These are phyloP conservation scores for Globisporangium ultimum DNA, from an alignment of 352 stramenopile genomes.

Conservation along the genomic window DNA sequence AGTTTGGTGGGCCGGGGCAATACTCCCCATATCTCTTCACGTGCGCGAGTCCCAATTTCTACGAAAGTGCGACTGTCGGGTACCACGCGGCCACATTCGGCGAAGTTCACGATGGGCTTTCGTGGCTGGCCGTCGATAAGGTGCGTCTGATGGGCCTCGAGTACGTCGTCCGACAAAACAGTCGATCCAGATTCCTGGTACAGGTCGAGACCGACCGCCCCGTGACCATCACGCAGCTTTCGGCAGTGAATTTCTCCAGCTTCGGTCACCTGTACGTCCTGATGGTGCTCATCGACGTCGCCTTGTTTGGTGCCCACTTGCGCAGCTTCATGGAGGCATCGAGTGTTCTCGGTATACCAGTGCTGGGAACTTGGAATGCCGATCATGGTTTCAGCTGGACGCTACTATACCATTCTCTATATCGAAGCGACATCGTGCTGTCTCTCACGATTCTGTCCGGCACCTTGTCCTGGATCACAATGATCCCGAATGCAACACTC, in stretches of 20 bases:
- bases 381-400: constrained; percentile 33
- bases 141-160: constrained; percentile 52
- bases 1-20: constrained; percentile 18
- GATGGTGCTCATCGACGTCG: constrained; percentile 34
- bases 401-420: constrained; percentile 50
- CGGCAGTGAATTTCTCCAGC: constrained; percentile 40
- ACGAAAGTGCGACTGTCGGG: constrained; percentile 37
- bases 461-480: constrained; percentile 47
- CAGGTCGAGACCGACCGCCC: constrained; percentile 5
- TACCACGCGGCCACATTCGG: constrained; percentile 30
- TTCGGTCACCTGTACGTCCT: constrained; percentile 55
- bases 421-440: constrained; percentile 36
- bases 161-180: constrained; percentile 47
- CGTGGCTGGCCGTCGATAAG: constrained; percentile 42
- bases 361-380: constrained; percentile 2
- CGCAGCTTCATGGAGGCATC: constrained; percentile 31
- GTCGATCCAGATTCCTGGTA: constrained; percentile 27
- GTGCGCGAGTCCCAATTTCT: constrained; percentile 45
- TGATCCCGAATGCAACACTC: constrained; percentile 43
- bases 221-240: constrained; percentile 23
- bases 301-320: constrained; percentile 25
- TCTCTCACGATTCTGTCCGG: constrained; percentile 38
- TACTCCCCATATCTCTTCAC: constrained; percentile 28
- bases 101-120: constrained; percentile 27
- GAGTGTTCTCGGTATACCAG: constrained; percentile 27